Percentiles rank a stretch among this genome's conserved stretches.
Conservation (phyloP, 495 filamentous ascomycete genomes). For the Aspergillus heteromorphus region DNA sequence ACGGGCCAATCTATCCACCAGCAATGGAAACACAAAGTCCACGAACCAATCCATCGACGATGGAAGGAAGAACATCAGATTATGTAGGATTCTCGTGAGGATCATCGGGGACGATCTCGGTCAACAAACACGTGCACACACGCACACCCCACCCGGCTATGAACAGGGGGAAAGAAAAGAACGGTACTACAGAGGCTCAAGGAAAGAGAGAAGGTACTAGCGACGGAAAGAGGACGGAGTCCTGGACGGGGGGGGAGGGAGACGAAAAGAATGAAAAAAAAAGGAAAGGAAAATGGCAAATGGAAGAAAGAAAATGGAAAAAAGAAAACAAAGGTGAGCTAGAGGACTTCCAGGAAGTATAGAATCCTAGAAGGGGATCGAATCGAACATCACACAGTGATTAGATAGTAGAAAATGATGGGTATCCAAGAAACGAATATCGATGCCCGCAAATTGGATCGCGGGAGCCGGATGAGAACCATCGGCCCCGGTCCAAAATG, state of each 20-base stretch:
- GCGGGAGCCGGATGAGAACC: not conserved
- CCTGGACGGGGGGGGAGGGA: too few species aligned
- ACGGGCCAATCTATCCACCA: not conserved
- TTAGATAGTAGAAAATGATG: constrained; percentile 11
- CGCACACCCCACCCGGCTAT: not conserved
- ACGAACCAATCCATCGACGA: not conserved
- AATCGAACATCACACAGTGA: constrained; percentile 21
- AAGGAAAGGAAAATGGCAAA: constrained; percentile 7
- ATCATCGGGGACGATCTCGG: constrained; percentile 17
- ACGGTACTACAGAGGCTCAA: too few species aligned
- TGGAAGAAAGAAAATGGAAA: constrained; percentile 6
- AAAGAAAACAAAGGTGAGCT: constrained; percentile 5
- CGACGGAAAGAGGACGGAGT: too few species aligned
- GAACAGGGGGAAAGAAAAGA: too few species aligned
- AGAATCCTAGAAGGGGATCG: constrained; percentile 6
- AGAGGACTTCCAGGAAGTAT: not conserved
- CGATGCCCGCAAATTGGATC: constrained; percentile 12
- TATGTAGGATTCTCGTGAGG: constrained; percentile 16
- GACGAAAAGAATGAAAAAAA: not conserved
- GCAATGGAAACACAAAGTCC: not conserved
- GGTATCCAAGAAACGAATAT: constrained; percentile 26
- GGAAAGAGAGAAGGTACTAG: too few species aligned
- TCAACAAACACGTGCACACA: constrained; percentile 3
- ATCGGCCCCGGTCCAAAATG: not conserved
- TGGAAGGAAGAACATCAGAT: constrained; percentile 3